A percentile compares a stretch with the other conserved stretches of the same genome.
These are phyloP conservation scores for Cordyceps pruinosa DNA, from an alignment of 2,329 filamentous ascomycete species.

Conservation along the genomic window DNA sequence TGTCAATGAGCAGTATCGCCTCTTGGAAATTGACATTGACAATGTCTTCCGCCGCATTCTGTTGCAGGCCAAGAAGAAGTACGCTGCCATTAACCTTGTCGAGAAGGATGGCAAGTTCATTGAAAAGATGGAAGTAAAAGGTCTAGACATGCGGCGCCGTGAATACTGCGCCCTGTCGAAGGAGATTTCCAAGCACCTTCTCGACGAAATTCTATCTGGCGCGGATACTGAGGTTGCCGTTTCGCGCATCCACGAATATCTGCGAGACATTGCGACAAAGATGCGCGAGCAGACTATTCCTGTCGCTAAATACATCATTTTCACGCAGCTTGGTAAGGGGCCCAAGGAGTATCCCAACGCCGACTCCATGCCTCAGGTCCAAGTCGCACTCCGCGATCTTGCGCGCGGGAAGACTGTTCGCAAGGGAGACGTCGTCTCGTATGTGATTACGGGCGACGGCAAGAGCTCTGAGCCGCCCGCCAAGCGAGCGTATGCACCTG, in stretches of 20 bases:
- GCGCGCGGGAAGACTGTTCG: slow-evolving; percentile 81
- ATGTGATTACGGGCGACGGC: slow-evolving; percentile 78
- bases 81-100: slow-evolving; percentile 90
- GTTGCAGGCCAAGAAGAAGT: slow-evolving; percentile 98
- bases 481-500: slow-evolving; percentile 81
- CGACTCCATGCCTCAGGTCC: slow-evolving; percentile 92
- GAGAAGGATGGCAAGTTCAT: slow-evolving; percentile 83
- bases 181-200: slow-evolving; percentile 80
- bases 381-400: slow-evolving; percentile 85
- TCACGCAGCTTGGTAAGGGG: slow-evolving; percentile 91
- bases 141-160: slow-evolving; percentile 93
- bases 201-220: slow-evolving; percentile 92
- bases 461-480: slow-evolving; percentile 63
- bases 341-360: slow-evolving; percentile 92
- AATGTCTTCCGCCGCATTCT: slow-evolving; percentile 92
- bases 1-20: slow-evolving; percentile 87
- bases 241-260: slow-evolving; percentile 85
- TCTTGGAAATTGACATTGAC: slow-evolving; percentile 96
- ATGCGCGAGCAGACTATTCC: slow-evolving; percentile 78
- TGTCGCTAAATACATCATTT: slow-evolving; percentile 88
- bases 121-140: slow-evolving; percentile 96
- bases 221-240: slow-evolving; percentile 86
- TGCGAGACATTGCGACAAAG: slow-evolving; percentile 73
- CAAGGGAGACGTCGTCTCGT: slow-evolving; percentile 92
- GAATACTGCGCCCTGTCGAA: slow-evolving; percentile 96